These are phyloP conservation scores for Botrytis aclada DNA, from an alignment of 2,329 filamentous ascomycete genomes.

Conservation along the genomic window DNA sequence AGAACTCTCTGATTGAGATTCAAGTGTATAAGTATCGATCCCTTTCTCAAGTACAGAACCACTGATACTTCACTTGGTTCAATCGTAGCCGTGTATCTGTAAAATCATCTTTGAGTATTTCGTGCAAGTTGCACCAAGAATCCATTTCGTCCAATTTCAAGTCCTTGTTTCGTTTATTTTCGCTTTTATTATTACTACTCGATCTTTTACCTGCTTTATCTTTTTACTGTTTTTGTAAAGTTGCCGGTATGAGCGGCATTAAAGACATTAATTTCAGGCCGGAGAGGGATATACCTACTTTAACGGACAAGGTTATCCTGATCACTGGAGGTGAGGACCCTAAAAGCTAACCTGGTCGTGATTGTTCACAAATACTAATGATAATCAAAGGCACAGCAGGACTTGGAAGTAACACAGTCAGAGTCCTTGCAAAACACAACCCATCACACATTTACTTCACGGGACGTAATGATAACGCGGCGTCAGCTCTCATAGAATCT, in stretches of 20 bases:
- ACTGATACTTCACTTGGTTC: background rate
- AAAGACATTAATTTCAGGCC: background rate
- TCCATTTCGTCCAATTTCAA: background rate
- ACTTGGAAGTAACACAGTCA: background rate
- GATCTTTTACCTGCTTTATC: background rate
- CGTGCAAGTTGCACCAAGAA: background rate
- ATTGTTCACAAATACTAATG: background rate
- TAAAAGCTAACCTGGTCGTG: background rate
- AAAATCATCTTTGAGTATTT: background rate
- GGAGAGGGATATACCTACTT: background rate
- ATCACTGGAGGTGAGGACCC: background rate
- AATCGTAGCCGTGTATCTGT: background rate
- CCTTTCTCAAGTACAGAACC: background rate
- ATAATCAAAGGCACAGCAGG: background rate
- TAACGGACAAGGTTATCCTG: background rate
- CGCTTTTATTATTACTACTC: background rate
- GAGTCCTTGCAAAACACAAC: background rate
- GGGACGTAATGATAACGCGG: background rate
- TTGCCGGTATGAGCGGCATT: background rate
- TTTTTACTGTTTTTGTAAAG: background rate
- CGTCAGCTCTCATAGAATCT: background rate
- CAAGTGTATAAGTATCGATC: background rate
- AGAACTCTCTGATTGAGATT: background rate
- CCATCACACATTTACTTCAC: background rate
- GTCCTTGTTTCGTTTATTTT: background rate